Evolutionary conservation across 495 filamentous ascomycete genomes (phyloP).

Genomic region (Podospora fimiseda): DNA sequence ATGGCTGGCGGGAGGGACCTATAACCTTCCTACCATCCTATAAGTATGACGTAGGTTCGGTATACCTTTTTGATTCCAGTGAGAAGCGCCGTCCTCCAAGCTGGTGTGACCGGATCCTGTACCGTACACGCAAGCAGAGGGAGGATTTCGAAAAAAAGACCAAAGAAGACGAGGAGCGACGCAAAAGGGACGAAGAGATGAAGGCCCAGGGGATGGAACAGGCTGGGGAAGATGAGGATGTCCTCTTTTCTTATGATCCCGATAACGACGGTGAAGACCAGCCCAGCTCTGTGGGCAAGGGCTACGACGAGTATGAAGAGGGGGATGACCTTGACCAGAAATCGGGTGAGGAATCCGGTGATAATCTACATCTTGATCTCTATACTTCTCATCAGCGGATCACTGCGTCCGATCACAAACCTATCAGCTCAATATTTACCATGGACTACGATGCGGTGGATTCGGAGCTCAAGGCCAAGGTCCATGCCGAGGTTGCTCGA

Average conservation of each 20-base stretch:
- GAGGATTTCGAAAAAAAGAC: constrained; percentile 62
- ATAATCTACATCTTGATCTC: constrained; percentile 58
- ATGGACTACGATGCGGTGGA: constrained; percentile 80
- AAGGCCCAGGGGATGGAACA: constrained; percentile 69
- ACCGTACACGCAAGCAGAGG: constrained; percentile 64
- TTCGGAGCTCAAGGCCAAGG: constrained; percentile 68
- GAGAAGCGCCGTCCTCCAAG: constrained; percentile 89
- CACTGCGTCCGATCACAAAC: constrained; percentile 93
- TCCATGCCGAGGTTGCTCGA: constrained; percentile 81
- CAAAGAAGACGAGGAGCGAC: constrained; percentile 58
- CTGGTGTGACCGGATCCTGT: constrained; percentile 98
- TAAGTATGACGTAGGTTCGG: constrained; percentile 93
- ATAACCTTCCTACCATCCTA: constrained; percentile 91
- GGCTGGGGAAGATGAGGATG: constrained; percentile 68
- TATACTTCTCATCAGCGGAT: constrained; percentile 88
- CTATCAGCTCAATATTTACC: constrained; percentile 70
- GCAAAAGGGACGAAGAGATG: constrained; percentile 78
- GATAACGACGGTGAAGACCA: constrained; percentile 57
- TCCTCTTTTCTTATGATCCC: constrained; percentile 87
- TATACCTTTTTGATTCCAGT: constrained; percentile 87
- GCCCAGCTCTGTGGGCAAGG: constrained; percentile 34
- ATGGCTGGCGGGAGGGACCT: constrained; percentile 85
- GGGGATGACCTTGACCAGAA: constrained; percentile 38
- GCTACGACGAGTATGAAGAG: constrained; percentile 56
- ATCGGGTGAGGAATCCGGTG: constrained; percentile 50